Conservation (phyloP, 139 green algal species). For the Chlorella vulgaris region DNA sequence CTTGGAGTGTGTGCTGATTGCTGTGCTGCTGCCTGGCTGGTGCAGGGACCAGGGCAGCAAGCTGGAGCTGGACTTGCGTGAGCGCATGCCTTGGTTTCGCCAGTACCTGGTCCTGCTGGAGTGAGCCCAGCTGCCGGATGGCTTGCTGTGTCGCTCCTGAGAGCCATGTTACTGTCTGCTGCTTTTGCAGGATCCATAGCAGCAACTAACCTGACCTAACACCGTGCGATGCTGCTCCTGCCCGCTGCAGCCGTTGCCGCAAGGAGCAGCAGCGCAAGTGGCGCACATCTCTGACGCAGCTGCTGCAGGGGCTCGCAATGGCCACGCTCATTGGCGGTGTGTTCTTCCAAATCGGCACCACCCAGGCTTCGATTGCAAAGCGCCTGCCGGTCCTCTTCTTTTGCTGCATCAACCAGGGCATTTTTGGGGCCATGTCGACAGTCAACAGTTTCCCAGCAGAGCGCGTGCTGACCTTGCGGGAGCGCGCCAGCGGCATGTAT, state of each 20-base stretch:
- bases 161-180: too few species aligned
- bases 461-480: constrained; percentile 53
- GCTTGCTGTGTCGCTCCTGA: too few species aligned
- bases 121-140: constrained; percentile 13
- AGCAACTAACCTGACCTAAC: too few species aligned
- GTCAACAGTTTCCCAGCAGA: constrained; percentile 68
- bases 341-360: constrained; percentile 52
- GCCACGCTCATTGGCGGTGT: constrained; percentile 45
- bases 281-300: constrained; percentile 34
- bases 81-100: constrained; percentile 51
- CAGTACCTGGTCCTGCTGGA: constrained; percentile 55
- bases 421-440: constrained; percentile 56
- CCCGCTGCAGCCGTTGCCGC: constrained; percentile 36
- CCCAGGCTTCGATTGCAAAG: constrained; percentile 35
- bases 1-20: too few species aligned
- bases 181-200: too few species aligned
- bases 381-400: constrained; percentile 67
- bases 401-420: constrained; percentile 44
- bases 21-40: constrained; percentile 37
- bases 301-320: constrained; percentile 54
- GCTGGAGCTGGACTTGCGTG: constrained; percentile 19
- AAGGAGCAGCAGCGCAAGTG: constrained; percentile 60
- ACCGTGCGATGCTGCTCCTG: too few species aligned
- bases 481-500: constrained; percentile 58
- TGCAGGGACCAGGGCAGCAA: not conserved